Percentiles rank a stretch among this genome's conserved stretches.
These are phyloP conservation scores for Corymbia maculata DNA, from an alignment of 345 rosid species.

Conservation along the genomic window DNA sequence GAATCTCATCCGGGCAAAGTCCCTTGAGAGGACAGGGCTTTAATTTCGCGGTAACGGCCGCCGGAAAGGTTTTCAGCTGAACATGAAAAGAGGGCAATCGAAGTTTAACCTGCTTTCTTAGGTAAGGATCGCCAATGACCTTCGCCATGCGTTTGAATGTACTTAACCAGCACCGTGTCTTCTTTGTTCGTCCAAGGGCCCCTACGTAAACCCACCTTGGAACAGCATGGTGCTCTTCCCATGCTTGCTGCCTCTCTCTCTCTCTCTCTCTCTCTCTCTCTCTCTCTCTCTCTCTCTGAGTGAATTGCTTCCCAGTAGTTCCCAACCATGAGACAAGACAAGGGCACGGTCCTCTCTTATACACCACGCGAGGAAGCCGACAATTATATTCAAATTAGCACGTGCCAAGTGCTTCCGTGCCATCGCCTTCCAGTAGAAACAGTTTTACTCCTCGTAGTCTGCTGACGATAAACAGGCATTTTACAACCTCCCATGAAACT, in stretches of 20 bases:
- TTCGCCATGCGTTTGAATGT: constrained; percentile 27
- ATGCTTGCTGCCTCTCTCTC: neutral
- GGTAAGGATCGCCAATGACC: constrained; percentile 41
- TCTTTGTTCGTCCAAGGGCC: constrained; percentile 37
- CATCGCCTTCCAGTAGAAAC: neutral
- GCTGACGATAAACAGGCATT: neutral
- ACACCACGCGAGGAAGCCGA: neutral
- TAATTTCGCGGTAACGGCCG: neutral
- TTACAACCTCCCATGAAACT: neutral
- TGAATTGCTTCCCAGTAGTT: neutral
- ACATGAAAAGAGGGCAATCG: neutral
- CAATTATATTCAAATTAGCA: neutral
- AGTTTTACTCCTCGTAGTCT: neutral
- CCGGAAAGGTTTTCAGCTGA: neutral
- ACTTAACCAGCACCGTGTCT: constrained; percentile 19
- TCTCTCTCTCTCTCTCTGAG: neutral
- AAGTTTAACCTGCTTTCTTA: constrained; percentile 19
- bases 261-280: neutral
- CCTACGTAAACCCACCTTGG: constrained; percentile 28
- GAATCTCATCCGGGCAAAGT: neutral
- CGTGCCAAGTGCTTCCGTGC: neutral
- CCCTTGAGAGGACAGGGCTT: neutral
- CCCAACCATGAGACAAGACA: neutral
- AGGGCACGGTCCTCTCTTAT: neutral
- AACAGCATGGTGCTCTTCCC: constrained; percentile 43